These are phyloP conservation scores for Celoporthe dispersa DNA, from an alignment of 2,329 filamentous ascomycete species.

Conservation along the genomic window DNA sequence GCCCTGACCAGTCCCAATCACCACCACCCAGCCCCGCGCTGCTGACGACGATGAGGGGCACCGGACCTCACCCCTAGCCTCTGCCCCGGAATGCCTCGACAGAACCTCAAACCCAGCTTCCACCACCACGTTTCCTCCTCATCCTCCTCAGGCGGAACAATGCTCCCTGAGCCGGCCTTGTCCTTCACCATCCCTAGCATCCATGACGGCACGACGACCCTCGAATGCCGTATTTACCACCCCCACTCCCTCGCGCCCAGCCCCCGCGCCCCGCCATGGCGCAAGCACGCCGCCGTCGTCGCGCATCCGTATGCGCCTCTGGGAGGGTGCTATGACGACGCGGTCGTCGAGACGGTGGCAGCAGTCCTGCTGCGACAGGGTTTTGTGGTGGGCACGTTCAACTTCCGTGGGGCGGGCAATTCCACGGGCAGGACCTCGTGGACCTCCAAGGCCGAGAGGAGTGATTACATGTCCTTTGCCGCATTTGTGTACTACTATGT, in stretches of 20 bases:
- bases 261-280: conserved; percentile 46
- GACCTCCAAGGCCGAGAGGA: conserved; percentile 79
- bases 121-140: conserved; percentile 1
- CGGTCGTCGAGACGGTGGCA: conserved; percentile 70
- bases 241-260: conserved; percentile 51
- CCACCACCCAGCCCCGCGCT: background rate
- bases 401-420: conserved; percentile 83
- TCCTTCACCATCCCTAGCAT: conserved; percentile 83
- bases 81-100: conserved; percentile 8
- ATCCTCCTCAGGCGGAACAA: conserved; percentile 32
- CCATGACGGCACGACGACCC: conserved; percentile 75
- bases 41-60: background rate
- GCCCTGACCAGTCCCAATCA: background rate
- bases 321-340: conserved; percentile 84
- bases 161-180: conserved; percentile 62
- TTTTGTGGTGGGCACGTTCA: conserved; percentile 84
- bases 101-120: background rate
- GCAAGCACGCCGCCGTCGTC: conserved; percentile 63
- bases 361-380: conserved; percentile 69
- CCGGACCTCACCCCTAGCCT: background rate
- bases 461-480: conserved; percentile 82
- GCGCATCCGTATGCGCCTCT: conserved; percentile 91
- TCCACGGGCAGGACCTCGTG: conserved; percentile 84
- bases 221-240: conserved; percentile 86
- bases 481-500: conserved; percentile 80